These are phyloP conservation scores for Saccharomycopsis sp. DNA, from an alignment of 805 yeast genomes.

Conservation along the genomic window DNA sequence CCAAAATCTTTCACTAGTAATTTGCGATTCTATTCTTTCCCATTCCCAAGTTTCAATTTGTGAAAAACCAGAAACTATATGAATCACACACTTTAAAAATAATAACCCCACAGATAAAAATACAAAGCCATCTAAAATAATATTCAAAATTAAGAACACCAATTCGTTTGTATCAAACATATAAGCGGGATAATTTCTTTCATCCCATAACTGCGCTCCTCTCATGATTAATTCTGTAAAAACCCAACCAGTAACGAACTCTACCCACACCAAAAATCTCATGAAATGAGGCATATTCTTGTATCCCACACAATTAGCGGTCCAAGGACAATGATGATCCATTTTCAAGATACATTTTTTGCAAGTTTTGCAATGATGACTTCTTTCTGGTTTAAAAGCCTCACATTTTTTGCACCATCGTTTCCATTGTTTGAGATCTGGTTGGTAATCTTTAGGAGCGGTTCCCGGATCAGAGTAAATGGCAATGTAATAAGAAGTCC, in stretches of 20 bases:
- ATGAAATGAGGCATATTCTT: slow-evolving; percentile 69
- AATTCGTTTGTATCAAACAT: slow-evolving; percentile 43
- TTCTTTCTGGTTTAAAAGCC: slow-evolving; percentile 64
- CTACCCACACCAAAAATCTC: slow-evolving; percentile 63
- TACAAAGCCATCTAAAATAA: slow-evolving; percentile 50
- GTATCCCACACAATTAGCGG: slow-evolving; percentile 81
- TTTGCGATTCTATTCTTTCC: slow-evolving; percentile 67
- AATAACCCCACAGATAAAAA: slow-evolving; percentile 48
- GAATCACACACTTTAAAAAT: slow-evolving; percentile 47
- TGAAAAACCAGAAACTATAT: slow-evolving; percentile 58
- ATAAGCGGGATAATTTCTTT: slow-evolving; percentile 45
- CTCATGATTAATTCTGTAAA: slow-evolving; percentile 32
- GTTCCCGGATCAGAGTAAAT: slow-evolving; percentile 57
- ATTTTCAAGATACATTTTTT: slow-evolving; percentile 62
- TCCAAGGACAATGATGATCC: slow-evolving; percentile 96
- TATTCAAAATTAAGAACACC: slow-evolving; percentile 40
- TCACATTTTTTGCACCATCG: slow-evolving; percentile 56
- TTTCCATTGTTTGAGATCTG: slow-evolving; percentile 9
- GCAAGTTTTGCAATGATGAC: slow-evolving; percentile 81
- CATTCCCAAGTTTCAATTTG: slow-evolving; percentile 90
- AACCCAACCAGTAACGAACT: slow-evolving; percentile 39
- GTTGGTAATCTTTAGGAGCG: slow-evolving; percentile 38
- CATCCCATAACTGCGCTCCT: slow-evolving; percentile 33
- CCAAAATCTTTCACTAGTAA: slow-evolving; percentile 47
- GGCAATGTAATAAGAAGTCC: slow-evolving; percentile 71